These are phyloP conservation scores for Linderniella brevidens DNA, from an alignment of 257 asterid genomes.

Conservation along the genomic window DNA sequence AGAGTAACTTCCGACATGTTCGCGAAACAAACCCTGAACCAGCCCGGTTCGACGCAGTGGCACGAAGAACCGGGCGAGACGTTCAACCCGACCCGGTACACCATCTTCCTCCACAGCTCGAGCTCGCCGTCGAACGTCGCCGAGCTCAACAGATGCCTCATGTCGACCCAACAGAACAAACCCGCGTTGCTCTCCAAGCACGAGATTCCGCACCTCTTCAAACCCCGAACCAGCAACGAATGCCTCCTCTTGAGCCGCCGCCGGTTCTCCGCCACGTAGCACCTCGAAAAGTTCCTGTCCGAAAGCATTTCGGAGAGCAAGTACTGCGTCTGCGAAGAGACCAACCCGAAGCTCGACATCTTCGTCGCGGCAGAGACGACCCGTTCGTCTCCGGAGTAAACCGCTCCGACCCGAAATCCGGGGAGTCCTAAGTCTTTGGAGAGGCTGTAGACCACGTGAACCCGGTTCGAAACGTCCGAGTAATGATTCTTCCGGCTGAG, in stretches of 20 bases:
- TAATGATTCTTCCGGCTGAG: neutral
- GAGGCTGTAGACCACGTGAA: constrained; percentile 36
- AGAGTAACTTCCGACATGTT: constrained; percentile 43
- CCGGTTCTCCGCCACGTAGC: constrained; percentile 27
- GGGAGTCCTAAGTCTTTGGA: constrained; percentile 52
- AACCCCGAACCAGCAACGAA: constrained; percentile 24
- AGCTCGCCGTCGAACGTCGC: constrained; percentile 34
- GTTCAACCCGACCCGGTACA: constrained; percentile 33
- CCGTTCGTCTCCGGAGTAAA: constrained; percentile 32
- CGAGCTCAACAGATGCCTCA: constrained; percentile 25
- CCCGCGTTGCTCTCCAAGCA: constrained; percentile 47
- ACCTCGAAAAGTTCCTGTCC: constrained; percentile 23
- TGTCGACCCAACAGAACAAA: constrained; percentile 46
- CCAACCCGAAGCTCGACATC: constrained; percentile 52
- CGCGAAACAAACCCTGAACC: constrained; percentile 57
- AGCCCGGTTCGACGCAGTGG: constrained; percentile 53
- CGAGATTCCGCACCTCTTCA: constrained; percentile 16
- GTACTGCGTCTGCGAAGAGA: constrained; percentile 47
- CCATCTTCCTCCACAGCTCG: constrained; percentile 45
- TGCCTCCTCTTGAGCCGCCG: constrained; percentile 27
- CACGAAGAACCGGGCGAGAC: constrained; percentile 60
- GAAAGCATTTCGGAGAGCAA: constrained; percentile 39
- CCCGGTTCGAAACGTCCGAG: constrained; percentile 10
- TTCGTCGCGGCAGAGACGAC: constrained; percentile 39
- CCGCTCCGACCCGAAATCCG: constrained; percentile 50